Evolutionary conservation across 1,284 basidiomycete species (phyloP).

Genomic region (Sanghuangporus weigelae): DNA sequence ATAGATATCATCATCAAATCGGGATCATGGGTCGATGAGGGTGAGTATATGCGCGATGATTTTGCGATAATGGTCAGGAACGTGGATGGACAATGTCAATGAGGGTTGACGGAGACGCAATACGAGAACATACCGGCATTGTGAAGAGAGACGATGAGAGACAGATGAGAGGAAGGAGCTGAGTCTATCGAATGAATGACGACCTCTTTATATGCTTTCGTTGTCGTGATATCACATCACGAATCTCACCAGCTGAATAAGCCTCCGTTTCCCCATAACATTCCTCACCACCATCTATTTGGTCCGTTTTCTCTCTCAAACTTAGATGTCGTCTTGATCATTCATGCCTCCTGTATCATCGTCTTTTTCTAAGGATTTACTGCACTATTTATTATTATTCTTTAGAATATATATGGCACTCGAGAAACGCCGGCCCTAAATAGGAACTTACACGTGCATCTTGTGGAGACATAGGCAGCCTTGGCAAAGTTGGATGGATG

Average conservation of each 20-base stretch:
- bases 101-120: background rate
- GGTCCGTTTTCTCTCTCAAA: no score
- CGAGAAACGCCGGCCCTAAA: background rate
- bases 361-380: no score
- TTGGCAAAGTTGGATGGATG: no score
- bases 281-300: no score
- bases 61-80: background rate
- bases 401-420: no score
- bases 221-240: background rate
- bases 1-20: background rate
- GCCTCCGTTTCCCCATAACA: background rate
- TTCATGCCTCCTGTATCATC: no score
- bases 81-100: background rate
- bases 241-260: background rate
- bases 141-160: background rate
- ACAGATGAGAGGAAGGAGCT: background rate
- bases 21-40: background rate
- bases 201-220: background rate
- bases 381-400: no score
- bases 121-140: background rate
- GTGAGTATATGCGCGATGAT: conserved; percentile 9
- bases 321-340: no score
- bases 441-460: background rate
- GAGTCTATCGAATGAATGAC: no score
- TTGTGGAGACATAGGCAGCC: no score